Evolutionary conservation across 495 filamentous ascomycete genomes (phyloP), one percentile per base, ranked within the genome.

Genomic region (Penicillium maclennaniae): DNA sequence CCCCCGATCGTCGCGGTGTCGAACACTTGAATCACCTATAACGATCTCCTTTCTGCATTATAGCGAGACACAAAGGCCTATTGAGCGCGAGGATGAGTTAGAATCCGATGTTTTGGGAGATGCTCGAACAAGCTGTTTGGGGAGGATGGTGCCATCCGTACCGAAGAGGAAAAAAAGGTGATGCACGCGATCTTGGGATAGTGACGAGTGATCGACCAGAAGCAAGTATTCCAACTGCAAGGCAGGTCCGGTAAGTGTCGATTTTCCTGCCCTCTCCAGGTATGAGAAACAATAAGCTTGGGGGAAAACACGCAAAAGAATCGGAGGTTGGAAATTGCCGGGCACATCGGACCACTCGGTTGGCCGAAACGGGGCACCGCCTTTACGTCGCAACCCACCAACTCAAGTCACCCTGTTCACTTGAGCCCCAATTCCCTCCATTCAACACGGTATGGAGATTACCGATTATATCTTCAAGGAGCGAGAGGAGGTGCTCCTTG

Each of bases 391-490:
- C 59, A 49, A 56, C 50, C 49, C 58, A 55, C 49, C 60, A 65
- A 56, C 49, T 55, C 46, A 34, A 34, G 61, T 42, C 55, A 56
- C 47, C 58, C 56, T 27, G 34, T 28, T 28, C 51, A 34, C 10
- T 34, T 12, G 31, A 43, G 55, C 41, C 53, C 58, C n/a, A 38
- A 49, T 47, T 53, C 37, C 43, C 16, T 26, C 15, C 26, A 43
- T 42, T 56, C 26, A 23, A 34, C 26, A 31, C 50, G 62, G 47
- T 47, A 97, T 99, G 93, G 91, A 97, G 50, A 87, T 97, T 67
- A 97, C 93, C 17, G 82, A 82, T 47, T 92, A 87, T 53, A 78
- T 97, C 49, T 81, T 88, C 62, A 82, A 83, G 40, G 80, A 83
- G 38, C 75, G 92, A 36, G 88, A 96, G 65, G 83, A 88, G 61